phyloP scores from a whole-genome alignment of 2,329 filamentous ascomycete genomes.

The Venturia oleaginea region DNA sequence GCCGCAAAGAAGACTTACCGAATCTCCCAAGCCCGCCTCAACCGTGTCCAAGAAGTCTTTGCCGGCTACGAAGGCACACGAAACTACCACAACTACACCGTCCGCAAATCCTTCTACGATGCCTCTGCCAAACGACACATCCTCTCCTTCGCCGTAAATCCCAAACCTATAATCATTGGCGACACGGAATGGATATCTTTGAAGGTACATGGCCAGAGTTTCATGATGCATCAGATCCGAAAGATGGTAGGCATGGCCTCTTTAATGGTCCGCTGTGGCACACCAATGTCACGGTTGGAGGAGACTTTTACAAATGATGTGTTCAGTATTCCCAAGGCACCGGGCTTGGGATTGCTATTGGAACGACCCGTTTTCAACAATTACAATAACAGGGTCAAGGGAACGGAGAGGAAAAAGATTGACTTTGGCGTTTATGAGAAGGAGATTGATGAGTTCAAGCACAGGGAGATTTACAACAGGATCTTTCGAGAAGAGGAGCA shows the following conservation, averaged over 20 bases:
- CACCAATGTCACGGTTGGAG: slow-evolving; percentile 58
- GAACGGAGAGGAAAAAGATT: slow-evolving; percentile 58
- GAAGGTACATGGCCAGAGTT: slow-evolving; percentile 94
- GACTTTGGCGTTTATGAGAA: slow-evolving; percentile 71
- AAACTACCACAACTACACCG: slow-evolving; percentile 97
- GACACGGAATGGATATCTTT: slow-evolving; percentile 92
- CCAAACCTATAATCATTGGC: slow-evolving; percentile 60
- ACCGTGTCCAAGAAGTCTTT: slow-evolving; percentile 67
- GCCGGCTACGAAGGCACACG: slow-evolving; percentile 70
- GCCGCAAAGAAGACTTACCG: slow-evolving; percentile 78
- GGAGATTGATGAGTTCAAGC: slow-evolving; percentile 81
- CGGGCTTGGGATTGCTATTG: slow-evolving; percentile 75
- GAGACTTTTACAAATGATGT: slow-evolving; percentile 60
- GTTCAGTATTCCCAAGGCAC: slow-evolving; percentile 89
- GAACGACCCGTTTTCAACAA: slow-evolving; percentile 85
- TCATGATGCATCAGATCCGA: slow-evolving; percentile 99
- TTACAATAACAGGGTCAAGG: slow-evolving; percentile 68
- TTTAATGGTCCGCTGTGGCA: slow-evolving; percentile 74
- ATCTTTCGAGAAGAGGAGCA: slow-evolving; percentile 87
- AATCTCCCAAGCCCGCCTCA: slow-evolving; percentile 60
- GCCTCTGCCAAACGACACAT: slow-evolving; percentile 83
- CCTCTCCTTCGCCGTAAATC: slow-evolving; percentile 69
- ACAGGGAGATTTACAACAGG: slow-evolving; percentile 79
- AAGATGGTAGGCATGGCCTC: slow-evolving; percentile 97
- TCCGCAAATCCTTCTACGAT: slow-evolving; percentile 75